Evolutionary conservation across 2,329 filamentous ascomycete genomes (phyloP).

Genomic region (Coniochaeta sp.): DNA sequence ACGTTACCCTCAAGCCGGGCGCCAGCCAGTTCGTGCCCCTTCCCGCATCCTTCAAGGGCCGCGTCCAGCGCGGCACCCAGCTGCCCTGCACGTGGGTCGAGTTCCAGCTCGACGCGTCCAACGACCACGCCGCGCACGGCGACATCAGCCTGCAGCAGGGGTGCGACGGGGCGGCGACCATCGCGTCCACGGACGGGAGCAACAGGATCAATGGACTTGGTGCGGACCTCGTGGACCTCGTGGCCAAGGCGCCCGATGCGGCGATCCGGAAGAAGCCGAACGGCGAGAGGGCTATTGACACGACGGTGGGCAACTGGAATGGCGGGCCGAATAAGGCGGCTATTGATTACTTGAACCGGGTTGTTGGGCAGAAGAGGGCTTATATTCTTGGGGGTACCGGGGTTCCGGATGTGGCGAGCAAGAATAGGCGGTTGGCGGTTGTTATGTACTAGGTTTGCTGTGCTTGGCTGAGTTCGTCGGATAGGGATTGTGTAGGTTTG

Average conservation of each 20-base stretch:
- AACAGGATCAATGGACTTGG: conserved; percentile 22
- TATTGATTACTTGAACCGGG: conserved; percentile 22
- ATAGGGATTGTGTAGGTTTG: neutral
- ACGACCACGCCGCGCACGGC: conserved; percentile 28
- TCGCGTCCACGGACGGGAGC: conserved; percentile 28
- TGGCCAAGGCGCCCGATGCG: conserved; percentile 19
- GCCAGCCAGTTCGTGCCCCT: conserved; percentile 23
- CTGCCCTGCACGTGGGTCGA: conserved; percentile 31
- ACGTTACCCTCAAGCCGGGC: conserved; percentile 23
- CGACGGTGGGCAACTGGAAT: conserved; percentile 30
- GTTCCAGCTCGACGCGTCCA: conserved; percentile 27
- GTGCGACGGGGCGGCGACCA: conserved; percentile 29
- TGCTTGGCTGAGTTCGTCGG: neutral
- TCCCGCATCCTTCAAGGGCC: conserved; percentile 26
- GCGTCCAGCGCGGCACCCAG: conserved; percentile 29
- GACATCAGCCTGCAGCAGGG: conserved; percentile 23
- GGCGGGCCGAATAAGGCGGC: conserved; percentile 27
- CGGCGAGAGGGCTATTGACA: conserved; percentile 24
- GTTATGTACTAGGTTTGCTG: conserved; percentile 3
- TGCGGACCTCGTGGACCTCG: conserved; percentile 22
- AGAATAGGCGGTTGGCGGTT: conserved; percentile 20
- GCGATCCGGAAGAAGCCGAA: conserved; percentile 24
- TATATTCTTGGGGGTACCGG: conserved; percentile 27
- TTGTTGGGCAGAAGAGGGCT: conserved; percentile 22
- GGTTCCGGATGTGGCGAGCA: conserved; percentile 24